Base-by-base conservation (phyloP, 2,329 filamentous ascomycete genomes). In the Lachnellula suecica region DNA sequence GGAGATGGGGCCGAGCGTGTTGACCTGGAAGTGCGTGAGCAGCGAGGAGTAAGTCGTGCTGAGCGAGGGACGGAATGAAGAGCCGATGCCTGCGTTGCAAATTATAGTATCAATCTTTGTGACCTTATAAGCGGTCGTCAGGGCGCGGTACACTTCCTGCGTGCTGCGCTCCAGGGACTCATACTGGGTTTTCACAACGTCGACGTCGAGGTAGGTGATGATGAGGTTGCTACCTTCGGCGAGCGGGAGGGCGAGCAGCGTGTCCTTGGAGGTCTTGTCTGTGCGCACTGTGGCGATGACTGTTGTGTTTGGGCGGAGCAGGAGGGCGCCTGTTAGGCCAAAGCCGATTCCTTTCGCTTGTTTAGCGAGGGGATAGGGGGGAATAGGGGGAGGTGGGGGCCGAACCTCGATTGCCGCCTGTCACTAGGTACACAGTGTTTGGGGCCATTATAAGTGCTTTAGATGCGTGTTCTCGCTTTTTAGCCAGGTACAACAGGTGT, bases 71-170 rank as follows among this genome's bases (percentile, higher is more conserved):
- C 66, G 63, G 47, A 63, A 75, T 4, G 56, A 41, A 1, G 64
- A 58, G 2, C 64, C 64, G 3, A 74, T 68, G 9, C 72, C 79
- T 0, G 79, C 78, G 57, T 81, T 82, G 27, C 76, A 72, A 47
- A 83, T 73, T 2, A 82, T 66, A 9, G 77, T 62, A 56, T 83
- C 74, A 2, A 82, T 61, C 25, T 70, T 62, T 5, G 63, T 57
- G 49, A 82, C 73, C 2, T 67, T 68, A 17, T 56, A 20, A 0
- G 19, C 6, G 2, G 20, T 23, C 5, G 22, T 17, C 10, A 53
- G 27, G 1, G 29, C 5, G 42, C 42, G 68, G 49, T 9, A 11
- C 3, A 47, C n/a, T 2, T n/a, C 9, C 25, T 24, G 27, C 1
- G 29, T 27, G 2, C 43, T 11, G 35, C 23, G 15, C 29, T 27